phyloP scores from a whole-genome alignment of 306 rosid genomes.

The Biancaea sappan region DNA sequence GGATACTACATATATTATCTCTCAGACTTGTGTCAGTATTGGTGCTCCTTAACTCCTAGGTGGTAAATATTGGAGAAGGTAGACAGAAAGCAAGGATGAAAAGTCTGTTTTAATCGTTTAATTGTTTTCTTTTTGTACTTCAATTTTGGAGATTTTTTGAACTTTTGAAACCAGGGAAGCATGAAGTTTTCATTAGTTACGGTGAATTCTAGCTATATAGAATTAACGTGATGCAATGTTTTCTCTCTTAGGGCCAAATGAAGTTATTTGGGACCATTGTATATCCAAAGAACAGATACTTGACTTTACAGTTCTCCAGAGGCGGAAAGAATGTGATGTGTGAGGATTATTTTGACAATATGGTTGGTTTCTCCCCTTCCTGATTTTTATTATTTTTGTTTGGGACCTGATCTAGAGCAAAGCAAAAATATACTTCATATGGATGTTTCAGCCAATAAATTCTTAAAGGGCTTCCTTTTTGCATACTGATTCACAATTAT shows the following conservation, averaged over 20 bases:
- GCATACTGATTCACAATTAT: background rate
- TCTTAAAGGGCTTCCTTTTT: constrained; percentile 7
- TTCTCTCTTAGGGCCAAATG: constrained; percentile 69
- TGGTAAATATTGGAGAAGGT: background rate
- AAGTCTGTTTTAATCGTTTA: background rate
- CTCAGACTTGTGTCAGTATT: background rate
- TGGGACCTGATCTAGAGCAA: constrained; percentile 20
- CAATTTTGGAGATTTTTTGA: background rate
- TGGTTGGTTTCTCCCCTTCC: constrained; percentile 55
- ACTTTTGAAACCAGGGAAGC: background rate
- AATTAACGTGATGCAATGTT: constrained; percentile 2
- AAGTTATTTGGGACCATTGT: constrained; percentile 92
- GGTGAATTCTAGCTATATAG: background rate
- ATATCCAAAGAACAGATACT: constrained; percentile 81
- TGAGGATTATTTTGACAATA: constrained; percentile 90
- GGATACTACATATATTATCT: background rate
- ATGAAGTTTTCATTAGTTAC: background rate
- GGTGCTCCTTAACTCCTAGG: background rate
- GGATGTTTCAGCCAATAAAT: background rate
- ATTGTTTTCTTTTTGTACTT: background rate
- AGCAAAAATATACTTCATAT: background rate
- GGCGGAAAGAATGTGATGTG: constrained; percentile 86
- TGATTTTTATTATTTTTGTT: background rate
- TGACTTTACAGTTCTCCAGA: constrained; percentile 83
- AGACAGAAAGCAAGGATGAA: background rate